phyloP scores from a whole-genome alignment of 192 early-diverging fungal genomes.

The Entomortierella parvispora region DNA sequence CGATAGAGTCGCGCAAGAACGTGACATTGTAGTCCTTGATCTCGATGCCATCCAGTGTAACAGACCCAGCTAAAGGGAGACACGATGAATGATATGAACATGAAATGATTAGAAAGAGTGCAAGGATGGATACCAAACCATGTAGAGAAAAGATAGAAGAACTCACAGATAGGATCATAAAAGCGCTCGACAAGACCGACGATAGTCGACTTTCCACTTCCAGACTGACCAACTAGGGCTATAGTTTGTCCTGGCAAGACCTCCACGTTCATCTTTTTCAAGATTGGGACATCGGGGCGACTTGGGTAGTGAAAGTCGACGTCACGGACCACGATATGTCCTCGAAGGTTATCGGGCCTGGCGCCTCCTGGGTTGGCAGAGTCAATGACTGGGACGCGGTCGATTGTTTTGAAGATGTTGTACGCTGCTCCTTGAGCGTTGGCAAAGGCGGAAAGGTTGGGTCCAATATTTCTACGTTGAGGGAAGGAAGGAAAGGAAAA shows the following conservation, averaged over 20 bases:
- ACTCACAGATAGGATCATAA: conserved; percentile 68
- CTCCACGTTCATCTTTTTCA: conserved; percentile 76
- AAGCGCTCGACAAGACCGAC: conserved; percentile 88
- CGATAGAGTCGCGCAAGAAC: conserved; percentile 88
- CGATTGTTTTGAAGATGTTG: conserved; percentile 84
- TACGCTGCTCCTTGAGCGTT: conserved; percentile 86
- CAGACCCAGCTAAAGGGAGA: conserved; percentile 50
- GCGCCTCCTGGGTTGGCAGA: conserved; percentile 55
- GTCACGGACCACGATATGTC: conserved; percentile 78
- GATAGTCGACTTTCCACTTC: conserved; percentile 89
- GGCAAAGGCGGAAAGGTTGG: conserved; percentile 79
- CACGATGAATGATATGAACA: not conserved
- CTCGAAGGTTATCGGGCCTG: conserved; percentile 59
- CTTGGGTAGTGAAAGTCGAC: conserved; percentile 89
- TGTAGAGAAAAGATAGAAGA: not conserved
- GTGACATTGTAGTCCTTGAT: conserved; percentile 81
- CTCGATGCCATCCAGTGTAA: conserved; percentile 80
- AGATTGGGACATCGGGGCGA: conserved; percentile 82
- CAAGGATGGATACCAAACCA: not conserved
- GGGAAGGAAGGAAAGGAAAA: not conserved
- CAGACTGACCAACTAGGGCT: conserved; percentile 66
- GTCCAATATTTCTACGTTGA: conserved; percentile 54
- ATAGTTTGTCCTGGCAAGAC: conserved; percentile 80
- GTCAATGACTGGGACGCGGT: conserved; percentile 84
- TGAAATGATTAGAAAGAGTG: not conserved